These are phyloP conservation scores for Pythium graminicola DNA, from an alignment of 352 stramenopile species.

Conservation along the genomic window DNA sequence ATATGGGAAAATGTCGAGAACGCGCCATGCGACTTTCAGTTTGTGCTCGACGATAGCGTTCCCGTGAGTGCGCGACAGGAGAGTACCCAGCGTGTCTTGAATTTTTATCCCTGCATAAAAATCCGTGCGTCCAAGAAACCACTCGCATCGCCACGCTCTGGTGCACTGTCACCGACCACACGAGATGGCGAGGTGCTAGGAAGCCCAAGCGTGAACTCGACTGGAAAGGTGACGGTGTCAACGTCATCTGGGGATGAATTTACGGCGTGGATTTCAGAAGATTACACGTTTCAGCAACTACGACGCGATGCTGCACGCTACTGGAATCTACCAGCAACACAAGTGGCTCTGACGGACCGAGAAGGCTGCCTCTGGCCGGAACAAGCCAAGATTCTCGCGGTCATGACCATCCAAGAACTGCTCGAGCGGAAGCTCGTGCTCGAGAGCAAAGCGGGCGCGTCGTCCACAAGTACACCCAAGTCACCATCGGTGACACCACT, in stretches of 20 bases:
- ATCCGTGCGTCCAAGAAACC: constrained; percentile 42
- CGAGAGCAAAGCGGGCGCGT: constrained; percentile 36
- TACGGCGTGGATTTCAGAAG: constrained; percentile 52
- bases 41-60: constrained; percentile 55
- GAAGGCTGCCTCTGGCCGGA: constrained; percentile 74
- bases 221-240: constrained; percentile 46
- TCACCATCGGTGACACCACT: neutral
- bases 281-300: constrained; percentile 74
- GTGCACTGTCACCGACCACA: neutral
- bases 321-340: constrained; percentile 43
- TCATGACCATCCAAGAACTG: constrained; percentile 49
- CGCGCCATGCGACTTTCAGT: constrained; percentile 57
- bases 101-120: constrained; percentile 65
- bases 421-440: constrained; percentile 43
- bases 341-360: constrained; percentile 45
- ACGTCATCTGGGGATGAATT: constrained; percentile 55
- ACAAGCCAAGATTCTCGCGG: constrained; percentile 57
- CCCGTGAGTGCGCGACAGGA: constrained; percentile 60
- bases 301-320: constrained; percentile 60
- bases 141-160: neutral
- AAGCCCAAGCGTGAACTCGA: constrained; percentile 3
- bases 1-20: constrained; percentile 71
- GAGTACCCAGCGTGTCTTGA: constrained; percentile 42
- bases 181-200: neutral
- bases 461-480: neutral